Evolutionary conservation across 345 rosid genomes (phyloP), one percentile per base, ranked within the genome.

Genomic region (Streptanthus diversifolius): DNA sequence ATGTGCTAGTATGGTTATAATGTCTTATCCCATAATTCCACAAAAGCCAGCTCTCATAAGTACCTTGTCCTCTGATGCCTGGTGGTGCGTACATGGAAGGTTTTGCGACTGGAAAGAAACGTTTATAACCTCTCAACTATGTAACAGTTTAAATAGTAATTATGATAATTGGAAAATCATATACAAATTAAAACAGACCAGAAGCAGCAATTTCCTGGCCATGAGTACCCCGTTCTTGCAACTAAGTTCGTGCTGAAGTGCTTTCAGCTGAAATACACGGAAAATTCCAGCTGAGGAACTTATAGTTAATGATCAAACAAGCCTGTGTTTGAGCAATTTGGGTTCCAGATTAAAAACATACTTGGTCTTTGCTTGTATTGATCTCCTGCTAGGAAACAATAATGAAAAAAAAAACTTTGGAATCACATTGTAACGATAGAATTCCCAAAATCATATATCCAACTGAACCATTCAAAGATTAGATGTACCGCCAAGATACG

Each of bases 201-300:
- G 58, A 39, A 55, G 80, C 61, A 12, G 62, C 22, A 13, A 15
- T 58, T 70, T 74, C 69, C 60, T 79, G 32, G 81, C 85, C 62
- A 67, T 63, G 71, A 81, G 80, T 79, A 87, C 36, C 56, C 80
- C 82, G 51, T 80, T 83, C 77, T 79, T 85, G 79, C 92, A 88
- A 54, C 87, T 86, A 72, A 90, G 85, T 74, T 90, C 92, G 77
- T 90, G 97, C 21, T 82, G 83, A 79, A 85, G 88, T 60, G 72
- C 60, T 78, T 76, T 83, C 24, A 88, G 81, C 93, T 90, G 82
- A 69, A 81, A 66, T n/a, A 47, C 51, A 56, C 54, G 75, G 40
- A 80, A 66, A 33, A 43, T 37, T 12, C 41, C 53, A 60, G 77
- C 71, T 61, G 36, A 21, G 60, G 68, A 80, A 70, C 43, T 44